A percentile compares a stretch with the other conserved stretches of the same genome.
Conservation (phyloP, 345 rosid species). For the Melaleuca quinquenervia region DNA sequence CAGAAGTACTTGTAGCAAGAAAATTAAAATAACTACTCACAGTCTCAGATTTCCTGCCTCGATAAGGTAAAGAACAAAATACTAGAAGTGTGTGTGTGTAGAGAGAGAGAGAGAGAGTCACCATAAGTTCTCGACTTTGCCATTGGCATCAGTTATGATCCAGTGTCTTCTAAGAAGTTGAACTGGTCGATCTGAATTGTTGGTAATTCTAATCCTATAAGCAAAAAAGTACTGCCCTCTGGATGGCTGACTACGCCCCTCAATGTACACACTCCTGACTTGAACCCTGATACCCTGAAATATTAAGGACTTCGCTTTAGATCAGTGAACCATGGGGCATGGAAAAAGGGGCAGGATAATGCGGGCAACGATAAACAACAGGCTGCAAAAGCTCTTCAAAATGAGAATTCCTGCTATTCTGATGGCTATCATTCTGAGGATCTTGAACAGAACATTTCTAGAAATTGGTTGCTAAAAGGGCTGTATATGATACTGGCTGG, state of each 20-base stretch:
- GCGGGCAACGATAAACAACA: neutral
- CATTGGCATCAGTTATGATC: constrained; percentile 62
- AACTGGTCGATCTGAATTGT: constrained; percentile 58
- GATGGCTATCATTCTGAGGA: neutral
- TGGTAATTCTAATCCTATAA: constrained; percentile 57
- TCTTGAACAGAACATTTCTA: neutral
- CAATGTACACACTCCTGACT: constrained; percentile 64
- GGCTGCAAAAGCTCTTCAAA: neutral
- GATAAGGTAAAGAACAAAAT: neutral
- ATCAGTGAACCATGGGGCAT: neutral
- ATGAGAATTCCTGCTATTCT: neutral
- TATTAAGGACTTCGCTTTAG: neutral
- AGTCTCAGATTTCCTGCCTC: neutral
- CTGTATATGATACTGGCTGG: neutral
- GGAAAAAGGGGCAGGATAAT: neutral
- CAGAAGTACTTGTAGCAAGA: neutral
- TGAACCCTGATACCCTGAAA: constrained; percentile 65
- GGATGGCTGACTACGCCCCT: constrained; percentile 54
- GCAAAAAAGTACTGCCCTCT: constrained; percentile 63
- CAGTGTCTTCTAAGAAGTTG: constrained; percentile 75
- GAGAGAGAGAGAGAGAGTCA: constrained; percentile 9
- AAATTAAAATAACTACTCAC: neutral
- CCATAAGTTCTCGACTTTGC: constrained; percentile 59
- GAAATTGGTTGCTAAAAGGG: neutral
- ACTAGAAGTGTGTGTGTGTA: neutral